Conservation (phyloP, 768 basidiomycete species). For the Rhodotorula toruloides region DNA sequence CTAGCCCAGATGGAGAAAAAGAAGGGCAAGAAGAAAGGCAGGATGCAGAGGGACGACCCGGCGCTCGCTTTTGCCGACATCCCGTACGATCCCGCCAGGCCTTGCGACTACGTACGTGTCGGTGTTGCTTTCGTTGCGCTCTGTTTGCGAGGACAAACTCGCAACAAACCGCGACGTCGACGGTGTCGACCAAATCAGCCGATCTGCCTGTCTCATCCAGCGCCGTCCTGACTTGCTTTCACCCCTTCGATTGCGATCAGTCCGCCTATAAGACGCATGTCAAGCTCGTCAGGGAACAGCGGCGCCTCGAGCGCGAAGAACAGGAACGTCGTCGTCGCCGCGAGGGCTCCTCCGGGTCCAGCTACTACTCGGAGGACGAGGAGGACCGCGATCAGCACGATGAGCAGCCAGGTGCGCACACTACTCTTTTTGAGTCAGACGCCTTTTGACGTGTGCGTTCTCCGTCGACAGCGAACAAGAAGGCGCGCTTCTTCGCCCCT, state of each 20-base stretch:
- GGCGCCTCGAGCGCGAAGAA: constrained; percentile 29
- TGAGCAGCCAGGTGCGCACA: neutral
- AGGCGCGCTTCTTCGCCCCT: constrained; percentile 33
- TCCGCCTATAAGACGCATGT: constrained; percentile 36
- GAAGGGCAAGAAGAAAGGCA: constrained; percentile 29
- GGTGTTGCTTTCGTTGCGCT: no score
- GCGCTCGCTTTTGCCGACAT: constrained; percentile 25
- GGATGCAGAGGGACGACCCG: constrained; percentile 21
- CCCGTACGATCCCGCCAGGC: constrained; percentile 33
- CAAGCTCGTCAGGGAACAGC: constrained; percentile 13
- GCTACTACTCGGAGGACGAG: constrained; percentile 35
- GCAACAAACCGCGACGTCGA: no score
- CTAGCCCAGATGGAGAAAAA: constrained; percentile 11
- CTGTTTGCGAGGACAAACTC: no score
- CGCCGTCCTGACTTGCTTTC: neutral
- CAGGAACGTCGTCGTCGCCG: constrained; percentile 20
- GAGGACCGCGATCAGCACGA: constrained; percentile 2
- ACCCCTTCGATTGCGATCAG: neutral
- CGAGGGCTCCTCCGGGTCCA: constrained; percentile 15
- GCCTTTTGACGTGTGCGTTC: neutral
- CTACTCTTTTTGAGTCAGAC: no score
- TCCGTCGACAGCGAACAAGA: constrained; percentile 21
- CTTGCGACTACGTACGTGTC: constrained; percentile 36
- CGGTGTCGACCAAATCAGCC: no score
- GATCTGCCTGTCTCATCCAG: neutral